Evolutionary conservation across 345 rosid species (phyloP).

Genomic region (Chamaenerion angustifolium): DNA sequence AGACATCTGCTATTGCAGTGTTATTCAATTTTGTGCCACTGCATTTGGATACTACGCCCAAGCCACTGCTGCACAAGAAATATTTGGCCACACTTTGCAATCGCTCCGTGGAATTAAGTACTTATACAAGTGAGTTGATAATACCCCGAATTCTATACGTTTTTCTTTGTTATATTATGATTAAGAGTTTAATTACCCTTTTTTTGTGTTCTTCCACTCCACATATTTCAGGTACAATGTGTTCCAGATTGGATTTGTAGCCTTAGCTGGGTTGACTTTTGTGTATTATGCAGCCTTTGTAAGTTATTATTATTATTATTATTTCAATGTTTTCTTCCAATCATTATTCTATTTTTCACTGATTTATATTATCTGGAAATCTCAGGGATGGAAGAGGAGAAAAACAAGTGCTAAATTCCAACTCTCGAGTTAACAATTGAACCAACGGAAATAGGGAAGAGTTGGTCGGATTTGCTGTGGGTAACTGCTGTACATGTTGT

Average conservation of each 20-base stretch:
- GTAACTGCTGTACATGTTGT: no score
- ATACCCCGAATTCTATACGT: not conserved
- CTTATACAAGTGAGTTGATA: conserved; percentile 75
- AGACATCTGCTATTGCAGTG: conserved; percentile 33
- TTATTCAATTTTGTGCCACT: conserved; percentile 86
- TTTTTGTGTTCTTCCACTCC: conserved; percentile 1
- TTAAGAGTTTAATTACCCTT: conserved; percentile 6
- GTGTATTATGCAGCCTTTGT: conserved; percentile 77
- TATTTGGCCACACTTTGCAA: conserved; percentile 94
- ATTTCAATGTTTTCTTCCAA: no score
- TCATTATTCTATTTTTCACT: no score
- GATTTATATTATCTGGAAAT: no score
- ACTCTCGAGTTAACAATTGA: conserved; percentile 37
- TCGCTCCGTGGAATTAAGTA: conserved; percentile 93
- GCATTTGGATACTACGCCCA: conserved; percentile 97
- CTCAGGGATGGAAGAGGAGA: conserved; percentile 88
- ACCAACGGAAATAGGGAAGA: not conserved
- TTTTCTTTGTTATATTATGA: not conserved
- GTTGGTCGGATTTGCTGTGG: no score
- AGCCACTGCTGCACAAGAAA: conserved; percentile 99
- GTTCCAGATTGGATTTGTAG: conserved; percentile 70
- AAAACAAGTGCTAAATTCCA: conserved; percentile 71
- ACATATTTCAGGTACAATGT: conserved; percentile 65
- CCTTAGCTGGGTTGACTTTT: conserved; percentile 72
- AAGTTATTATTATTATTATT: conserved; percentile 30